A percentile compares a stretch with the other conserved stretches of the same genome.
Evolutionary conservation across 306 rosid genomes (phyloP).

Genomic region (Hippophae rhamnoides): DNA sequence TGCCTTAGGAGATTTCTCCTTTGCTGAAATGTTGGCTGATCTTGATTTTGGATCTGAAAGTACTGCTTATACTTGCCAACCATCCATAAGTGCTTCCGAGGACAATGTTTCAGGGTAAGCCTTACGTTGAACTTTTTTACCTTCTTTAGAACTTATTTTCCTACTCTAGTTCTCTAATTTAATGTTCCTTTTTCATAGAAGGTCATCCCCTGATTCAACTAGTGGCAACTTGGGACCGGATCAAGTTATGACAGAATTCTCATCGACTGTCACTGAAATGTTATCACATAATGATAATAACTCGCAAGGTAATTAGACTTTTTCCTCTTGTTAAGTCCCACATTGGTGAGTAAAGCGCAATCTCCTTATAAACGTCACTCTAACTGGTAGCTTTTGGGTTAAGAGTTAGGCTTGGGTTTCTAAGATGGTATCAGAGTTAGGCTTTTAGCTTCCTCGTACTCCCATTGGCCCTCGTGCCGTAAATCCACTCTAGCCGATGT

Average conservation of each 20-base stretch:
- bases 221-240: constrained; percentile 22
- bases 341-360: too few species aligned
- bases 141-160: not conserved
- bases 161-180: constrained; percentile 12
- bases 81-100: constrained; percentile 24
- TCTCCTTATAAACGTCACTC: too few species aligned
- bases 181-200: constrained; percentile 16
- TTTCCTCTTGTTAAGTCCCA: too few species aligned
- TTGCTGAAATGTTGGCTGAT: constrained; percentile 54
- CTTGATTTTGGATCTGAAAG: constrained; percentile 48
- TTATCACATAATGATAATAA: constrained; percentile 39
- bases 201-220: constrained; percentile 36
- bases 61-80: constrained; percentile 36
- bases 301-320: constrained; percentile 29
- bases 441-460: too few species aligned
- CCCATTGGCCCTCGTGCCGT: too few species aligned
- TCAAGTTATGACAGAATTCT: constrained; percentile 42
- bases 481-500: too few species aligned
- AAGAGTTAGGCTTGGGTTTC: too few species aligned
- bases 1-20: constrained; percentile 49
- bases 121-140: constrained; percentile 10
- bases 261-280: constrained; percentile 45
- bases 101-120: constrained; percentile 53
- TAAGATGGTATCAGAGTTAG: too few species aligned
- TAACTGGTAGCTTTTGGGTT: too few species aligned